Evolutionary conservation across 2,329 filamentous ascomycete genomes (phyloP), one percentile per base, ranked within the genome.

Genomic region (Orbilia javanica): DNA sequence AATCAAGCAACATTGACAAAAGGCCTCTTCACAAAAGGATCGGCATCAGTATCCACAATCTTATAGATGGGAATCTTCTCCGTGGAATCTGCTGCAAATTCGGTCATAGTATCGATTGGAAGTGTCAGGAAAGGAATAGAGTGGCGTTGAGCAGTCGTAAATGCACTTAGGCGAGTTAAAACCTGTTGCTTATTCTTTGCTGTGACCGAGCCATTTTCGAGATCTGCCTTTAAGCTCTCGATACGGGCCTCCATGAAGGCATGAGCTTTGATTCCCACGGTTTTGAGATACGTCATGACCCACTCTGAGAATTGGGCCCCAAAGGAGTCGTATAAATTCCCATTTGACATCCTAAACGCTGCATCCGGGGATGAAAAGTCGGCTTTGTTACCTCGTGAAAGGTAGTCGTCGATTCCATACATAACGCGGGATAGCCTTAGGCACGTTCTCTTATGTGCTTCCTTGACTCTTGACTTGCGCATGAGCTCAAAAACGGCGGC

Each of bases 341-440:
- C 62, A 25, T 66, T 52, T 13, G 36, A n/a, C 62, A 50, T 66
- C 6, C 3, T 66, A 15, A 66, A 66, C 15, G 42, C 42, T 27
- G 62, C 46, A 36, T 66, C 62, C 4, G 44, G 1, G n/a, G 46
- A 50, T 8, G 62, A 22, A 22, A 66, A 36, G 18, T 34, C 31
- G 6, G 62, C 62, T 66, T 66, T 66, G 62, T 66, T 66, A 22
- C 62, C 62, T 10, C 62, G 62, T 3, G 29, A 4, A 18, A 66
- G 44, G 44, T 66, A 66, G 18, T 66, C 62, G 29, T 66, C 62
- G 18, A 66, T 39, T 50, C 62, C 62, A n/a, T 66, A 66, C 62
- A 66, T 66, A 25, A 66, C 22, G 31, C 34, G 18, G 15, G 62
- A 66, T 10, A 66, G 29, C 22, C 62, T 31, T 8, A 36, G 7